phyloP scores from a whole-genome alignment of 2,329 filamentous ascomycete genomes.

The Teratosphaeria gauchensis region DNA sequence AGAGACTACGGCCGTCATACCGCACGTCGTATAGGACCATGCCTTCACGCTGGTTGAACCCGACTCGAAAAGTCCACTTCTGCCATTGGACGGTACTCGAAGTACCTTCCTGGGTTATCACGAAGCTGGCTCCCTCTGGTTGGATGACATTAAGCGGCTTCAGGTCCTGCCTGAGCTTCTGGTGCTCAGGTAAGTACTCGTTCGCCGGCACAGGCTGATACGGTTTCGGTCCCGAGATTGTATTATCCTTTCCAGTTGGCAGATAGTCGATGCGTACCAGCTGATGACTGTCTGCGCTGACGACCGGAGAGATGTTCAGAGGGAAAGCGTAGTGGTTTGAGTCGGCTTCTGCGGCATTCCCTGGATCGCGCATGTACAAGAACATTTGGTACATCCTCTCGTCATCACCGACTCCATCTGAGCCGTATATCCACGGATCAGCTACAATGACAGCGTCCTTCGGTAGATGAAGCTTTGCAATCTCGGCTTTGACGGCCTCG shows the following conservation, averaged over 20 bases:
- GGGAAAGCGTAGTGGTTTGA: slow-evolving; percentile 62
- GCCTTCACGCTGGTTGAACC: slow-evolving; percentile 55
- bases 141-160: slow-evolving; percentile 68
- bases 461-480: slow-evolving; percentile 50
- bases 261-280: slow-evolving; percentile 60
- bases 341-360: slow-evolving; percentile 50
- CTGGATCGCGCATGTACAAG: slow-evolving; percentile 55
- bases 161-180: slow-evolving; percentile 32
- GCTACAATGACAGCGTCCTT: slow-evolving; percentile 47
- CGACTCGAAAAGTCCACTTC: slow-evolving; percentile 53
- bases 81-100: slow-evolving; percentile 51
- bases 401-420: slow-evolving; percentile 40
- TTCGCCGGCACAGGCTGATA: slow-evolving; percentile 51
- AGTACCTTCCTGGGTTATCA: slow-evolving; percentile 38
- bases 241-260: slow-evolving; percentile 56
- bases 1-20: slow-evolving; percentile 45
- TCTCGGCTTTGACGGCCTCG: slow-evolving; percentile 46
- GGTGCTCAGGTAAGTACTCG: slow-evolving; percentile 56
- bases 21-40: slow-evolving; percentile 58
- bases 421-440: slow-evolving; percentile 62
- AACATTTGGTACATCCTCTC: slow-evolving; percentile 47
- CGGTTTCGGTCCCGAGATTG: slow-evolving; percentile 44
- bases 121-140: slow-evolving; percentile 59
- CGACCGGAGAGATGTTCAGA: slow-evolving; percentile 56
- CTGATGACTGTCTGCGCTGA: slow-evolving; percentile 53